A percentile compares a stretch with the other conserved stretches of the same genome.
These are phyloP conservation scores for Colletotrichum graminicola DNA, from an alignment of 2,329 filamentous ascomycete species.

Conservation along the genomic window DNA sequence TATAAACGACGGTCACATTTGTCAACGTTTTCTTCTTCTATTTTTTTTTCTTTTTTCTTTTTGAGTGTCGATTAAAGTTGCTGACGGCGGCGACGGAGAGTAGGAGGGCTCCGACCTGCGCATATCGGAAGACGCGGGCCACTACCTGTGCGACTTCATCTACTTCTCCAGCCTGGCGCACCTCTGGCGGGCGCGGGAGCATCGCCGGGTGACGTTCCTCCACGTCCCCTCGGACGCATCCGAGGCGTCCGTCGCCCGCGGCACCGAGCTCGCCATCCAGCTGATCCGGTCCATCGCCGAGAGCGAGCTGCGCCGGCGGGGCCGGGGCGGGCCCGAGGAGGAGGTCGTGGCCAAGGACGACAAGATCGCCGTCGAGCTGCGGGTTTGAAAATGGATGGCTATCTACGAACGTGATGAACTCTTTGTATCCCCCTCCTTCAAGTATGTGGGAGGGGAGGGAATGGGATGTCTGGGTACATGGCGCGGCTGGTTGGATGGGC, in stretches of 20 bases:
- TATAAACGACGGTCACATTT: neutral
- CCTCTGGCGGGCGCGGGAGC: constrained; percentile 60
- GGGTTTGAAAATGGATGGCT: constrained; percentile 20
- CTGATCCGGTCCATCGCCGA: constrained; percentile 70
- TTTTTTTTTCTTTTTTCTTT: neutral
- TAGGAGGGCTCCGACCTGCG: constrained; percentile 61
- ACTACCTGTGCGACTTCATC: constrained; percentile 83
- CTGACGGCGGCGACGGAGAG: constrained; percentile 32
- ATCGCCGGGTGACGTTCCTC: constrained; percentile 73
- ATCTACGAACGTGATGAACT: neutral
- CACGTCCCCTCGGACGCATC: constrained; percentile 76
- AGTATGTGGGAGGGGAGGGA: too few species aligned
- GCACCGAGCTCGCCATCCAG: constrained; percentile 65
- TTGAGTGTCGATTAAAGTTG: neutral
- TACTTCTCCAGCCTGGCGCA: constrained; percentile 77
- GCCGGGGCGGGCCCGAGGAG: neutral
- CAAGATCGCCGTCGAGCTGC: constrained; percentile 42
- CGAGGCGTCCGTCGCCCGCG: constrained; percentile 60
- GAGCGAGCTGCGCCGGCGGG: constrained; percentile 54
- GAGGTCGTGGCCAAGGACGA: constrained; percentile 23
- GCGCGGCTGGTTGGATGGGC: neutral
- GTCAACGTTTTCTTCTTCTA: neutral
- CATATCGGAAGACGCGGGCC: constrained; percentile 77
- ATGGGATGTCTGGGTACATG: neutral
- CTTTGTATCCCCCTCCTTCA: neutral